phyloP scores from a whole-genome alignment of 78 protist species.

The Speleostelium caveatum region DNA sequence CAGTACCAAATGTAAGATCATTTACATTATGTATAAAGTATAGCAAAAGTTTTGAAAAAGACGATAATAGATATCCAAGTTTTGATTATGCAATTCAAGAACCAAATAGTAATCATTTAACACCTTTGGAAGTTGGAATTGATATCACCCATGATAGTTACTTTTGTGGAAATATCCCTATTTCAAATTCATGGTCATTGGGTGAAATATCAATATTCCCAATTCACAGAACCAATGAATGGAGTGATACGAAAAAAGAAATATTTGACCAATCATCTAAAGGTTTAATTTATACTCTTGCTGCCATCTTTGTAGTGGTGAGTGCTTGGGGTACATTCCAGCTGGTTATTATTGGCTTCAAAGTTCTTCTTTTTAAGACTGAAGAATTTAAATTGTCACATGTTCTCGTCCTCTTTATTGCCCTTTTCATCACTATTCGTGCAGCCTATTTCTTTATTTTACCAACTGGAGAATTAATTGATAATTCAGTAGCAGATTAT shows the following conservation, averaged over 20 bases:
- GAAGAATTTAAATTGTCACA: conserved; percentile 29
- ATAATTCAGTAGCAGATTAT: conserved; percentile 30
- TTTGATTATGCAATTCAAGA: neutral
- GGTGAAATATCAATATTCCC: conserved; percentile 15
- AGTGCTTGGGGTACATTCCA: conserved; percentile 23
- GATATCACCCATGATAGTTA: neutral
- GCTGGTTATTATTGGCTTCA: conserved; percentile 8
- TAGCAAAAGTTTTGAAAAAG: no score
- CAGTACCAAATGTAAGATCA: conserved; percentile 4
- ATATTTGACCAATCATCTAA: conserved; percentile 15
- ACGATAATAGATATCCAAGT: neutral
- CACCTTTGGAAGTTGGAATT: neutral
- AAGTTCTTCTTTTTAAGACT: neutral
- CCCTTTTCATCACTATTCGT: conserved; percentile 9
- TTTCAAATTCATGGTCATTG: no score
- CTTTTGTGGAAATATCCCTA: no score
- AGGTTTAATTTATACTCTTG: conserved; percentile 27
- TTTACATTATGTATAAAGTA: neutral
- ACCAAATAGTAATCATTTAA: no score
- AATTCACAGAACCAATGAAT: neutral
- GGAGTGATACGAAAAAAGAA: neutral
- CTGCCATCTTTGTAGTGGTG: conserved; percentile 2
- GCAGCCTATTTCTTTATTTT: conserved; percentile 28
- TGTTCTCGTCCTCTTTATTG: neutral
- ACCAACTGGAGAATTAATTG: conserved; percentile 16